phyloP scores from a whole-genome alignment of 257 asterid genomes.

The Dorcoceras hygrometricum region DNA sequence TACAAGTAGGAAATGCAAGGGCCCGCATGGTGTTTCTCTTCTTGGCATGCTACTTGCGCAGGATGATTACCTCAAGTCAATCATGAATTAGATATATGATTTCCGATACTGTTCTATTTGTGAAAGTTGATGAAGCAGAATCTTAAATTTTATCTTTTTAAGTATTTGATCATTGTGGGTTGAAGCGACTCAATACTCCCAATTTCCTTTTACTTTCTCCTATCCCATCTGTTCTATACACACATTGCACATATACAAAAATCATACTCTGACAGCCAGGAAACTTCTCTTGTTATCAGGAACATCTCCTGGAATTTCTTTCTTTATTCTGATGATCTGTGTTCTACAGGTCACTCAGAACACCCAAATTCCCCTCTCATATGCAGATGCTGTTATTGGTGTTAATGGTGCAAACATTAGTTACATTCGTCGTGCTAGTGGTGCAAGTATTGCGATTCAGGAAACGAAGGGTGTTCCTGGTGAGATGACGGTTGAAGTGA shows the following conservation, averaged over 20 bases:
- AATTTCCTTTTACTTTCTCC: not conserved
- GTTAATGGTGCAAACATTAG: conserved; percentile 82
- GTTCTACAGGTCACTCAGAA: conserved; percentile 60
- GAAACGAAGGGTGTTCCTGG: conserved; percentile 81
- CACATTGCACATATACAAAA: not conserved
- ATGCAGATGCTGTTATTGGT: conserved; percentile 89
- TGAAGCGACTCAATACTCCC: not conserved
- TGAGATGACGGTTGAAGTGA: conserved; percentile 93
- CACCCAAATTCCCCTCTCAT: conserved; percentile 74
- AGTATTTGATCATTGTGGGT: too few relatives aligned
- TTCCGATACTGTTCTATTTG: not conserved
- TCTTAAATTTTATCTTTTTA: too few relatives aligned
- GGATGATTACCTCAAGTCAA: conserved; percentile 2
- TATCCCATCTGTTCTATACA: not conserved
- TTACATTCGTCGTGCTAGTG: conserved; percentile 88
- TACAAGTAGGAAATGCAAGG: not conserved
- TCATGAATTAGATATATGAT: conserved; percentile 5
- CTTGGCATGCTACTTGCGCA: conserved; percentile 1
- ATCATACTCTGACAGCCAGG: not conserved
- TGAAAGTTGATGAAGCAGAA: not conserved
- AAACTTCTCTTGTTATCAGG: not conserved
- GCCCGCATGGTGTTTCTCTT: not conserved
- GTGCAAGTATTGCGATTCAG: conserved; percentile 82
- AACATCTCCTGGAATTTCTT: not conserved
- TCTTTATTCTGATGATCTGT: not conserved